Conservation (phyloP, 345 rosid genomes). For the Linum usitatissimum region DNA sequence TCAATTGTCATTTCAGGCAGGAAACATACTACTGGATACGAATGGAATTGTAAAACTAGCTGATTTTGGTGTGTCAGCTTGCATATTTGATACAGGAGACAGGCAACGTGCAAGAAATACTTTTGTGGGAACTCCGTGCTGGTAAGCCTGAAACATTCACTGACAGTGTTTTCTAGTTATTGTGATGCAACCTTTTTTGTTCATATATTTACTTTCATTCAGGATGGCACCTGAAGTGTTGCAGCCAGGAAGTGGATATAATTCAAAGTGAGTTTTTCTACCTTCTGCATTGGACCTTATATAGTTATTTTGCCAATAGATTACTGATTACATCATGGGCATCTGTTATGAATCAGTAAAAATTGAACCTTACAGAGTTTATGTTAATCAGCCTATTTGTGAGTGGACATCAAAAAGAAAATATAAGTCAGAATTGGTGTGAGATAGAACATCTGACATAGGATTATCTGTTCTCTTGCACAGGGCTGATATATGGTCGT, state of each 20-base stretch:
- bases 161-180: neutral
- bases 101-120: slow-evolving; percentile 94
- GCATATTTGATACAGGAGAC: slow-evolving; percentile 95
- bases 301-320: neutral
- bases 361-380: too few species aligned
- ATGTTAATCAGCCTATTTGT: neutral
- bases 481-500: slow-evolving; percentile 99
- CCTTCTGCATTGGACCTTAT: neutral
- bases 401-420: neutral
- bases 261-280: slow-evolving; percentile 72
- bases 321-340: neutral
- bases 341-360: neutral
- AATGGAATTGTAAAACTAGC: slow-evolving; percentile 86
- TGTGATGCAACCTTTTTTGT: neutral
- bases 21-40: slow-evolving; percentile 80
- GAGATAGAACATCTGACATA: slow-evolving; percentile 2
- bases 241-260: slow-evolving; percentile 97
- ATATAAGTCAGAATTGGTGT: neutral
- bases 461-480: slow-evolving; percentile 16
- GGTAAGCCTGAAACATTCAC: slow-evolving; percentile 33
- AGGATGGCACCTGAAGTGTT: slow-evolving; percentile 99
- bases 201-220: slow-evolving; percentile 11
- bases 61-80: slow-evolving; percentile 97
- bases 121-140: slow-evolving; percentile 99
- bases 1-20: slow-evolving; percentile 52